Base-by-base conservation (phyloP, 2,329 filamentous ascomycete species). In the Tolypocladium sp. region DNA sequence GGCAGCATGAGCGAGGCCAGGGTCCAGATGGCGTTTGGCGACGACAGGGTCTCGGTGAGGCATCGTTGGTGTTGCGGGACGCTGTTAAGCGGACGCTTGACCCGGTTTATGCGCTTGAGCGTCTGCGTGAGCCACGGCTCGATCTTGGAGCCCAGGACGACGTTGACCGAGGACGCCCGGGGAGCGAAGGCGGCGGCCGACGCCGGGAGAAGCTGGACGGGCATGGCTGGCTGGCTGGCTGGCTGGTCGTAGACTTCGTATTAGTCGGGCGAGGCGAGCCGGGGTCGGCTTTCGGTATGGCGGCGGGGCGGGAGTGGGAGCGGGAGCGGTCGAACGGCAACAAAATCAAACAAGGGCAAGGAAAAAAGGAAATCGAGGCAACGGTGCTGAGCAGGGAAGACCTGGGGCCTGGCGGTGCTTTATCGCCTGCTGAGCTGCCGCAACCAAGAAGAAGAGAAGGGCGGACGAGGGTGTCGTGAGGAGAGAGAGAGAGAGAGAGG, bases 41-140 rank as follows among this genome's bases (percentile, higher is more conserved):
- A 92, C 46, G 93, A 97, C 58, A 99, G 81, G 0, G 90, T 96
- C 80, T 97, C 94, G 60, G 92, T 96, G 69, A 99, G 84, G 77
- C 93, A 97, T 81, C 91, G 86, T 68, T 92, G 92, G 78, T 97
- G 94, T 75, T 99, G 94, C 60, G 91, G 88, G 55, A 97, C 90
- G 74, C 90, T 97, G 83, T 99, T 99, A 76, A 97, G 84, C 62
- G 94, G 93, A 68, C 94, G 90, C 84, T 97, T 99, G 69, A 97
- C 87, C 67, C 90, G 86, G 82, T 96, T 97, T 79, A 97, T 92
- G 74, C 94, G 88, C 83, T 97, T 97, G 69, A 99, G 82, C 13
- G 92, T 96, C 72, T 92, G 90, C 41, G 94, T 99, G 76, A 97
- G 83, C 94, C 94, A 99, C 61, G 92, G 90, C 78, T 97, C 92